These are phyloP conservation scores for Nadsonia fulvescens DNA, from an alignment of 805 yeast genomes.

Conservation along the genomic window DNA sequence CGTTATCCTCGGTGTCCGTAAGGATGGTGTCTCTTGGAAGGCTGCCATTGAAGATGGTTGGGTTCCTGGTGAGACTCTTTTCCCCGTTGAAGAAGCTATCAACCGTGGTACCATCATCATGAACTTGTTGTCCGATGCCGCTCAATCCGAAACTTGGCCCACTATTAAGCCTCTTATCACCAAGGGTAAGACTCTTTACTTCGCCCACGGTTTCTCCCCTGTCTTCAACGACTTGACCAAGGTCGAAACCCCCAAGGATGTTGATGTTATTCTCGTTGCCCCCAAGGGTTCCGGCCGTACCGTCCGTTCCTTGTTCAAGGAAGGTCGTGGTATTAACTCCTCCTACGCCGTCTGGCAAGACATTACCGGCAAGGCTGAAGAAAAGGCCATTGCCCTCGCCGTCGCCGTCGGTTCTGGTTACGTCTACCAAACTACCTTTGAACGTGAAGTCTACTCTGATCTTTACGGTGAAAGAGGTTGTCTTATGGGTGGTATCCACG, in stretches of 20 bases:
- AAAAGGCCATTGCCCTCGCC: slow-evolving; percentile 95
- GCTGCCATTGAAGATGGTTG: slow-evolving; percentile 99
- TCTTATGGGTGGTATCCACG: slow-evolving; percentile 99
- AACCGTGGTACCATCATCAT: slow-evolving; percentile 80
- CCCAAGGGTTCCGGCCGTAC: slow-evolving; percentile 99
- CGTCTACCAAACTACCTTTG: slow-evolving; percentile 98
- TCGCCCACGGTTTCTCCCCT: slow-evolving; percentile 99
- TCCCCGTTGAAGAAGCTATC: slow-evolving; percentile 89
- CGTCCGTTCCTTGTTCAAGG: slow-evolving; percentile 97
- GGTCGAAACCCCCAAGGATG: slow-evolving; percentile 86
- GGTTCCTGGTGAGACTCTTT: slow-evolving; percentile 98
- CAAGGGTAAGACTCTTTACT: slow-evolving; percentile 94
- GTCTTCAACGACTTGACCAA: slow-evolving; percentile 95
- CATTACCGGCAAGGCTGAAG: slow-evolving; percentile 97
- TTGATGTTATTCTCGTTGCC: slow-evolving; percentile 96
- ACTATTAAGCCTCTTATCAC: slow-evolving; percentile 77
- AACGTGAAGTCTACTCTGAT: slow-evolving; percentile 97
- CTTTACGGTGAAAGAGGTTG: slow-evolving; percentile 99
- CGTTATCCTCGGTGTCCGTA: slow-evolving; percentile 95
- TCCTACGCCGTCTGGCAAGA: slow-evolving; percentile 99
- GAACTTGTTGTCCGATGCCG: slow-evolving; percentile 98
- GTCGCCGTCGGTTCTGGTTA: slow-evolving; percentile 99
- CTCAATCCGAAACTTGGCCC: slow-evolving; percentile 97
- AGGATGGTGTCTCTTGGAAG: slow-evolving; percentile 98
- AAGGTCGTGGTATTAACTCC: slow-evolving; percentile 99